Conservation (phyloP, 331 rosid species). For the Pyracantha coccinea region DNA sequence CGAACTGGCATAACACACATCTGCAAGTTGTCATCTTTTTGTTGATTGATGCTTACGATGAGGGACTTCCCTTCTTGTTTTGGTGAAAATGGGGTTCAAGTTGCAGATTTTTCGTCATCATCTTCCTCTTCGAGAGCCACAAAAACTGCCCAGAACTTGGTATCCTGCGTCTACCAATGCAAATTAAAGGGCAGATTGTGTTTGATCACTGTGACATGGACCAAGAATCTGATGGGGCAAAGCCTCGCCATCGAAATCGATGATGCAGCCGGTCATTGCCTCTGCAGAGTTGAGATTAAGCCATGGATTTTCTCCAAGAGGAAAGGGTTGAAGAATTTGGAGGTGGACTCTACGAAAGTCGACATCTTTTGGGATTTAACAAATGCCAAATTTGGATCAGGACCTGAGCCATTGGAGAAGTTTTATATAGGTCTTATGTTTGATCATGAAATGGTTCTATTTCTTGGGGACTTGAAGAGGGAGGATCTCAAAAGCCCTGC, state of each 20-base stretch:
- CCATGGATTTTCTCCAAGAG: constrained; percentile 84
- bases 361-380: constrained; percentile 65
- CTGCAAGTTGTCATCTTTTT: neutral
- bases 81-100: constrained; percentile 93
- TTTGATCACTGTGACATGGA: constrained; percentile 71
- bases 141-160: constrained; percentile 57
- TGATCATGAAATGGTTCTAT: constrained; percentile 42
- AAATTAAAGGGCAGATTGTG: constrained; percentile 38
- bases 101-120: constrained; percentile 61
- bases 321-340: constrained; percentile 65
- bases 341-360: constrained; percentile 44
- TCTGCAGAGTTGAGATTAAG: constrained; percentile 66
- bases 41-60: constrained; percentile 32
- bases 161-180: constrained; percentile 66
- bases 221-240: constrained; percentile 74
- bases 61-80: constrained; percentile 96
- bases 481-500: constrained; percentile 40
- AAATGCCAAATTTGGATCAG: constrained; percentile 61
- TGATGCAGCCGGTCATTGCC: constrained; percentile 41
- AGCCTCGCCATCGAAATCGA: constrained; percentile 60
- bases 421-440: constrained; percentile 49
- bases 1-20: neutral
- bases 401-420: constrained; percentile 70
- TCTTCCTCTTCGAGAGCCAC: constrained; percentile 35
- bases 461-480: constrained; percentile 53